Evolutionary conservation across 202 grass and related monocot genomes (phyloP).

Genomic region (Eragrostis tef): DNA sequence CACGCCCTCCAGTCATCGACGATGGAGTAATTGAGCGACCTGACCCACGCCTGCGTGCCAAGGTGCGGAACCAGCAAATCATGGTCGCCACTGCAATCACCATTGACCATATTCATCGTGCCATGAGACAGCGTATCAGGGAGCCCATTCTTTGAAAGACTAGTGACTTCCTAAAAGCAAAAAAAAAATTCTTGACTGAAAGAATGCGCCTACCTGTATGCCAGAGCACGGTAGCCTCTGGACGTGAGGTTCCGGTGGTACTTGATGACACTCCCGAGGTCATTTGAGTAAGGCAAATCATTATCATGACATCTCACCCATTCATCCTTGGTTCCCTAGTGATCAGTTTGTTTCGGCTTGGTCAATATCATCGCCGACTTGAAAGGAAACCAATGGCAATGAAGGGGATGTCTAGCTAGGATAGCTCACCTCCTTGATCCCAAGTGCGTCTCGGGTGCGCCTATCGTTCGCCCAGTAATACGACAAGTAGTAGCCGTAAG

Average conservation of each 20-base stretch:
- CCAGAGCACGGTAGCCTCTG: constrained; percentile 52
- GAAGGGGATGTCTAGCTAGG: too few species aligned
- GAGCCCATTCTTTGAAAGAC: too few species aligned
- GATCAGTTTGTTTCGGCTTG: not conserved
- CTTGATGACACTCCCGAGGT: constrained; percentile 33
- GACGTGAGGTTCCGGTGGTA: constrained; percentile 53
- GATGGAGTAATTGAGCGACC: constrained; percentile 56
- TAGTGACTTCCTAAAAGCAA: not conserved
- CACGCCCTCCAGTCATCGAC: constrained; percentile 55
- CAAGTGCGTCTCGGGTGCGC: constrained; percentile 43
- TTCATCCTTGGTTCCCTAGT: constrained; percentile 44
- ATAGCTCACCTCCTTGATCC: constrained; percentile 35
- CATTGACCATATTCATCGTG: not conserved
- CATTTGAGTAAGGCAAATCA: not conserved
- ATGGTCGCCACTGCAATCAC: constrained; percentile 55
- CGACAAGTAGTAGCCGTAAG: constrained; percentile 42
- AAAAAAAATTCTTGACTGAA: not conserved
- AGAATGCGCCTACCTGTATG: constrained; percentile 41
- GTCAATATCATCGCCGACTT: not conserved
- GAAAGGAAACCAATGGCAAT: not conserved
- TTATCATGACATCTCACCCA: constrained; percentile 47
- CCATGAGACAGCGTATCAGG: not conserved
- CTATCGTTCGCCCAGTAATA: constrained; percentile 60
- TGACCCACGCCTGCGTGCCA: constrained; percentile 64
- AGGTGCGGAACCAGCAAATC: constrained; percentile 47